Evolutionary conservation across 1,139 yeast genomes (phyloP).

Genomic region (Yamadazyma songkhlaensis): DNA sequence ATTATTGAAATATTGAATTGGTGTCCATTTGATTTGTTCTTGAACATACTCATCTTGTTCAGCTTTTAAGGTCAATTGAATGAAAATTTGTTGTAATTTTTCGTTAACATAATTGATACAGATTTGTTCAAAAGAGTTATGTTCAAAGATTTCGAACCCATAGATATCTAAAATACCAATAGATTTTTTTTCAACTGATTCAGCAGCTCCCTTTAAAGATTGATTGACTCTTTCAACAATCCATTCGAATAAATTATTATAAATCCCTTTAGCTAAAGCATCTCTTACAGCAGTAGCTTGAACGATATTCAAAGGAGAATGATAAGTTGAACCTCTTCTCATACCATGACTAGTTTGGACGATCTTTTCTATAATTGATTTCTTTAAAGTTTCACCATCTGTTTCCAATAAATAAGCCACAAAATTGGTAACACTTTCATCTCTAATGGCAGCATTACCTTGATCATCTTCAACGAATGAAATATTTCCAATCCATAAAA

Average conservation of each 20-base stretch:
- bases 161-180: constrained; percentile 97
- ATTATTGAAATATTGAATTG: constrained; percentile 94
- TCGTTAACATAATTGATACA: constrained; percentile 98
- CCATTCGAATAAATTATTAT: constrained; percentile 94
- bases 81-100: constrained; percentile 94
- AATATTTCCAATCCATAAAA: constrained; percentile 93
- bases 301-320: constrained; percentile 85
- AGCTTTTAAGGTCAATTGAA: constrained; percentile 90
- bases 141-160: constrained; percentile 97
- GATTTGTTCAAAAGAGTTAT: constrained; percentile 93
- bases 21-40: constrained; percentile 97
- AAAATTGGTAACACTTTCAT: constrained; percentile 85
- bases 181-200: constrained; percentile 48
- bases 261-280: constrained; percentile 92
- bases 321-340: constrained; percentile 89
- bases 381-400: constrained; percentile 61
- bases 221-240: constrained; percentile 90
- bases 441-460: constrained; percentile 81
- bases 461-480: constrained; percentile 82
- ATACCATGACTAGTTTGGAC: constrained; percentile 89
- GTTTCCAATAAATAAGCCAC: constrained; percentile 91
- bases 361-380: constrained; percentile 73
- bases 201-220: constrained; percentile 46
- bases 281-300: constrained; percentile 96
- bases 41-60: constrained; percentile 97